Conservation (phyloP, 495 filamentous ascomycete genomes). For the Xylaria scruposa region DNA sequence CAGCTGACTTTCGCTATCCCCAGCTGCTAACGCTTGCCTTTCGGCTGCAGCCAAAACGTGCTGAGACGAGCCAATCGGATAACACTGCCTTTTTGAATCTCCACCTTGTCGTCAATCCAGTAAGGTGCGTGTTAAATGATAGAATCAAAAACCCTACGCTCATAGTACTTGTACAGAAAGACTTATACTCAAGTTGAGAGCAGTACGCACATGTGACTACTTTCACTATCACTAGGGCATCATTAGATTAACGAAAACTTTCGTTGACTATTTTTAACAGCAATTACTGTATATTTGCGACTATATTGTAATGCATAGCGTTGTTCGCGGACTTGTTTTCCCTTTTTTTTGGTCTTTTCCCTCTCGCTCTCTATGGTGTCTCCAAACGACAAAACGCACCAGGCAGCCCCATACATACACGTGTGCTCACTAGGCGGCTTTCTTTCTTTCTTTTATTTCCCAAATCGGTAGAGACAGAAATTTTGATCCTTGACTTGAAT, state of each 20-base stretch:
- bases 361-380: conserved; percentile 12
- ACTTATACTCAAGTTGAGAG: neutral
- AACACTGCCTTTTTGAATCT: neutral
- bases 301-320: neutral
- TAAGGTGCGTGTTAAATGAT: neutral
- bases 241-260: neutral
- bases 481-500: neutral
- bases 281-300: neutral
- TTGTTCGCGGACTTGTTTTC: conserved; percentile 9
- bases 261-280: neutral
- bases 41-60: neutral
- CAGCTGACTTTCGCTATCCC: neutral
- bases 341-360: conserved; percentile 1
- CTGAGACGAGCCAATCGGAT: conserved; percentile 20
- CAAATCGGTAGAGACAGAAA: conserved; percentile 20
- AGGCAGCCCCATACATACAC: conserved; percentile 5
- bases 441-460: neutral
- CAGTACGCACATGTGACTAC: neutral
- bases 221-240: neutral
- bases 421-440: conserved; percentile 1
- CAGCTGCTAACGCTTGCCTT: neutral
- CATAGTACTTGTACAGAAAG: neutral
- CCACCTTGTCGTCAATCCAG: neutral
- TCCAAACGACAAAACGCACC: conserved; percentile 11
- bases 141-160: neutral